Base-by-base conservation (phyloP, 1,284 basidiomycete genomes). In the Fomes fomentarius region DNA sequence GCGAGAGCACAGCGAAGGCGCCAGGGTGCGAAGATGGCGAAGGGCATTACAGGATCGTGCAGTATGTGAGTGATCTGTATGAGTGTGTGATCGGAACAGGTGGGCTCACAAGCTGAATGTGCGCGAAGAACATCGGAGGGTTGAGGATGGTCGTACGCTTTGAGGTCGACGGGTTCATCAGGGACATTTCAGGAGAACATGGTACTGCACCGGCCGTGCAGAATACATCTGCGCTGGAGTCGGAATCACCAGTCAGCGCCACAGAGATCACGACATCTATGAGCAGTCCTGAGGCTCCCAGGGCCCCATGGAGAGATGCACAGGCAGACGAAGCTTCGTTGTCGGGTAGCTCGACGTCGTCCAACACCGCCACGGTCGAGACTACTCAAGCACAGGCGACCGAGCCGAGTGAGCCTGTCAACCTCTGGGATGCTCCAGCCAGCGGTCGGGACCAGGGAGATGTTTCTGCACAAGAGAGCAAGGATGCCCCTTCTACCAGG, bases 161-260 rank as follows among this genome's bases (percentile, higher is more conserved):
- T 58, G 67, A 70, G 52, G 67, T 70, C 9, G 71, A 73, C 50
- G 69, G 69, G 3, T 69, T 60, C 44, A 50, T 66, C n/a, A 50
- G 59, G 0, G 12, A 30, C 21, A 12, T 17, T 14, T 15, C 38
- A 2, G 3, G 21, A 9, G 38, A 15, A 24, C 38, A n/a, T 10
- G 21, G 21, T 6, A 24, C 21, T 24, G 22, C 38, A 17, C 9
- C 38, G 3, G 38, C 19, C 8, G 38, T 3, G 21, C 21, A 22
- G 19, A 11, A 24, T 11, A 24, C 19, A 10, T 19, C 21, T 2
- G 21, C 35, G 14, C 22, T 22, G 3, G 38, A 24, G 38, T 6
- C 22, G 10, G 38, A 14, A 4, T 24, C 21, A 5, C 38, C 38
- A 2, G 34, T 17, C n/a, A n/a, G n/a, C n/a, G n/a, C n/a, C n/a